Evolutionary conservation across 2,329 filamentous ascomycete genomes (phyloP), one percentile per base, ranked within the genome.

Genomic region (Chaetomiaceae sp.): DNA sequence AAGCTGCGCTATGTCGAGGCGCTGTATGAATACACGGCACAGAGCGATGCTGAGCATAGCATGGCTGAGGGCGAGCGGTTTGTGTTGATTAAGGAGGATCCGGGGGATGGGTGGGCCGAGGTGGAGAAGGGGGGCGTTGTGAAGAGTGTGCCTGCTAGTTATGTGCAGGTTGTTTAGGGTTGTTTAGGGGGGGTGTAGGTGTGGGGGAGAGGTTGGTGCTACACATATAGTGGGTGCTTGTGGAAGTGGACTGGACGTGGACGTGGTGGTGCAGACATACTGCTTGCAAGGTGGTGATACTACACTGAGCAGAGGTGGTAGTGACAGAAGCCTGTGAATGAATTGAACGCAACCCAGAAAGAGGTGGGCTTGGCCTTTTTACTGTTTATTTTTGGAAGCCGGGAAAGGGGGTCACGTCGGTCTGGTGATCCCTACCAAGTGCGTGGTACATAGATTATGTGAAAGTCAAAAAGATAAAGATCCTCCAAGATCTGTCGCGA

Each of bases 31-130:
- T 99, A 99, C 67, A 77, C 84, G 45, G 89, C 92, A 16, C 85
- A 89, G 62, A 90, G 83, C 58, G 89, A 95, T 5, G 80, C 82
- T 7, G 93, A 99, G 70, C 90, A 92, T 68, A 89, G 78, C 63
- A 99, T 99, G 89, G 67, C 68, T 1, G 92, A 95, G 68, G 93
- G 93, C 1, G 93, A 99, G 69, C 80, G 84, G 45, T 95, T 99
- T 63, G 90, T 99, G 34, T 74, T 99, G 27, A 83, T 96, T 55
- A 90, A 85, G 62, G 84, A 88, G 50, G 92, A 97, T 65, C 79
- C 84, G 0, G 93, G 93, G 1, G 93, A 97, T 71, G 93, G 93
- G 0, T 99, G 93, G 93, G 89, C 85, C 23, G 93, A 97, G 72
- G 93, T 99, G 16, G 93, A 97, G 73, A 90, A 89, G 68, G 90